These are phyloP conservation scores for Globisporangium lucens DNA, from an alignment of 352 stramenopile genomes.

Conservation along the genomic window DNA sequence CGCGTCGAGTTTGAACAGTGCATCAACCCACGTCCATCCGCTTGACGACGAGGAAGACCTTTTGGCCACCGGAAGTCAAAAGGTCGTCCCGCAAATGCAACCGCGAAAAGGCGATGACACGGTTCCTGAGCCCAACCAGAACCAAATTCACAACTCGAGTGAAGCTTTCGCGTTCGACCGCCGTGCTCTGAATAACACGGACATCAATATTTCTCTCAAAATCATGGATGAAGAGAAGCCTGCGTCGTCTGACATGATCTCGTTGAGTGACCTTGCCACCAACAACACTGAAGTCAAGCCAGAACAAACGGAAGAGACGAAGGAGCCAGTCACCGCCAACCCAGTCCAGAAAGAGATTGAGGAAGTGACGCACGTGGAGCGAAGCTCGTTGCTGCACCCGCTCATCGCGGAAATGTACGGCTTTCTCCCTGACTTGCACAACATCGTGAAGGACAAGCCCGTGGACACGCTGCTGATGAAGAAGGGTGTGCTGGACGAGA, in stretches of 20 bases:
- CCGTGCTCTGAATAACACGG: conserved; percentile 8
- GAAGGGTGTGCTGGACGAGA: conserved; percentile 74
- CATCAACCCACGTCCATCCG: conserved; percentile 21
- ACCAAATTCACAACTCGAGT: not conserved
- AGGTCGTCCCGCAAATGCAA: conserved; percentile 4
- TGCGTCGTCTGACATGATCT: conserved; percentile 17
- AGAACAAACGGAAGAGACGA: conserved; percentile 8
- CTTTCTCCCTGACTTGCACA: conserved; percentile 42
- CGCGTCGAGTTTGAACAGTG: conserved; percentile 27
- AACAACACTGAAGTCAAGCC: not conserved
- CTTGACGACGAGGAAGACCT: conserved; percentile 20
- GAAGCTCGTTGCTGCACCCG: conserved; percentile 40
- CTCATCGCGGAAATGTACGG: conserved; percentile 53
- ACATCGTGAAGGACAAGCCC: conserved; percentile 52
- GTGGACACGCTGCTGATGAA: conserved; percentile 59
- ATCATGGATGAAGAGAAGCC: not conserved
- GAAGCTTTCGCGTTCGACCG: not conserved
- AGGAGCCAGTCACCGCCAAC: not conserved
- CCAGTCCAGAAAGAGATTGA: conserved; percentile 16
- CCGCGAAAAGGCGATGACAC: conserved; percentile 11
- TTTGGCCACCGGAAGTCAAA: conserved; percentile 17
- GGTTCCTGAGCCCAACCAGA: not conserved
- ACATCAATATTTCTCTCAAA: conserved; percentile 13
- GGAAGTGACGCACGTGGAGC: conserved; percentile 19
- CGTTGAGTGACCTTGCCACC: conserved; percentile 9